phyloP scores from a whole-genome alignment of 139 green algal species.

The Chlamydomonas incerta region DNA sequence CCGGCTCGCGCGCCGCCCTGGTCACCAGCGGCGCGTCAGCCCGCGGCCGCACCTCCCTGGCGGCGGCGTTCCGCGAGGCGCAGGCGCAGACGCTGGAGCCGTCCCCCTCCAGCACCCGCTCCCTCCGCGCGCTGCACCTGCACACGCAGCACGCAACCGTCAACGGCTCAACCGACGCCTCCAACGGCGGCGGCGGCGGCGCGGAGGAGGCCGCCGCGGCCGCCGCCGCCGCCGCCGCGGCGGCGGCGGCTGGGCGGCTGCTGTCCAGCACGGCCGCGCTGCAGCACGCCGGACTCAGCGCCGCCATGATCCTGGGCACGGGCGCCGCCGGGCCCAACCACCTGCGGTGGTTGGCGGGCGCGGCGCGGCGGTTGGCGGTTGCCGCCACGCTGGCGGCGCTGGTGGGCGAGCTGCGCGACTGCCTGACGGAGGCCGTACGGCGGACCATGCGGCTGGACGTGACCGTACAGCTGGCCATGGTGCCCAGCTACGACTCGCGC shows the following conservation, averaged over 20 bases:
- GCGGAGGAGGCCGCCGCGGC: not conserved
- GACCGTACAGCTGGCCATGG: not conserved
- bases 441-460: not conserved
- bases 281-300: not conserved
- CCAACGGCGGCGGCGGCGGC: not conserved
- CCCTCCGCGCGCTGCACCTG: no score
- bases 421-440: not conserved
- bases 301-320: not conserved
- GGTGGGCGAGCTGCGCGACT: not conserved
- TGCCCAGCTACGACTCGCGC: not conserved
- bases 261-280: not conserved
- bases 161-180: not conserved
- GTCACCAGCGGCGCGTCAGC: no score
- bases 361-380: not conserved
- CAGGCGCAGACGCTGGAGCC: no score
- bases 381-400: constrained; percentile 13
- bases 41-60: no score
- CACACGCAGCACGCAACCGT: not conserved
- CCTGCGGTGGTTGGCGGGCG: not conserved
- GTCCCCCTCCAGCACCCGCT: no score
- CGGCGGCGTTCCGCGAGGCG: not conserved
- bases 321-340: not conserved
- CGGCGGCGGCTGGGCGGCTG: not conserved
- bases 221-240: not conserved
- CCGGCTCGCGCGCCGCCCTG: no score